Evolutionary conservation across 2,329 filamentous ascomycete species (phyloP).

Genomic region (Aspergillus sp.): DNA sequence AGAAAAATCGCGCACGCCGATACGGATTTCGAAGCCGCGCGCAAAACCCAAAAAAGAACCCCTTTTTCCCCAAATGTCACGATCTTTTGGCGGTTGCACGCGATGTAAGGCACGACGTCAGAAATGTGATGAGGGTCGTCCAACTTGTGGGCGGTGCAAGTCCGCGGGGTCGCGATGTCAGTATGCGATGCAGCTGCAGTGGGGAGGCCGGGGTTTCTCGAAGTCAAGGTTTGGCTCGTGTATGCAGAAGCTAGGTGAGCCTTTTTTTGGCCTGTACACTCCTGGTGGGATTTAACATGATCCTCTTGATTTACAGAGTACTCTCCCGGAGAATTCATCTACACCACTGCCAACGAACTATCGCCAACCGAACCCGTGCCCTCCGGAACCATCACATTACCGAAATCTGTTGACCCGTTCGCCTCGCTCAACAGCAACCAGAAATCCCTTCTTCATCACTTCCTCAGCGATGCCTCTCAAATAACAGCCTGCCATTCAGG

Average conservation of each 20-base stretch:
- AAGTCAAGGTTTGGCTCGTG: conserved; percentile 40
- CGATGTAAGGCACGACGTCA: conserved; percentile 46
- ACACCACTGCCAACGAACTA: conserved; percentile 34
- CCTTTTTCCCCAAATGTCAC: conserved; percentile 32
- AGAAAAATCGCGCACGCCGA: conserved; percentile 11
- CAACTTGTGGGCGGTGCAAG: conserved; percentile 42
- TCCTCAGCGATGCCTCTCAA: conserved; percentile 42
- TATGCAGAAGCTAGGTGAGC: conserved; percentile 39
- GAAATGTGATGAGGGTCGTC: conserved; percentile 47
- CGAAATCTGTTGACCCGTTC: conserved; percentile 37
- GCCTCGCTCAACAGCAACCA: conserved; percentile 36
- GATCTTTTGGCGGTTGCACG: conserved; percentile 45
- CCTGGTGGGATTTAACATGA: not conserved
- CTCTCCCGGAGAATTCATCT: conserved; percentile 41
- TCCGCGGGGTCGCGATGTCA: conserved; percentile 38
- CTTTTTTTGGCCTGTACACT: not conserved
- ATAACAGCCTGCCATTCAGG: conserved; percentile 42
- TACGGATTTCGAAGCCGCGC: conserved; percentile 1
- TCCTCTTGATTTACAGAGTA: conserved; percentile 29
- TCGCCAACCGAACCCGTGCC: conserved; percentile 17
- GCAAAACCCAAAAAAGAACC: not conserved
- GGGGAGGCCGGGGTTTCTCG: conserved; percentile 44
- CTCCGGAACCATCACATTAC: conserved; percentile 24
- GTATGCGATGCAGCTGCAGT: conserved; percentile 45
- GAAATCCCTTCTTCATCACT: conserved; percentile 41